These are phyloP conservation scores for Cenococcum geophilum DNA, from an alignment of 495 filamentous ascomycete genomes.

Conservation along the genomic window DNA sequence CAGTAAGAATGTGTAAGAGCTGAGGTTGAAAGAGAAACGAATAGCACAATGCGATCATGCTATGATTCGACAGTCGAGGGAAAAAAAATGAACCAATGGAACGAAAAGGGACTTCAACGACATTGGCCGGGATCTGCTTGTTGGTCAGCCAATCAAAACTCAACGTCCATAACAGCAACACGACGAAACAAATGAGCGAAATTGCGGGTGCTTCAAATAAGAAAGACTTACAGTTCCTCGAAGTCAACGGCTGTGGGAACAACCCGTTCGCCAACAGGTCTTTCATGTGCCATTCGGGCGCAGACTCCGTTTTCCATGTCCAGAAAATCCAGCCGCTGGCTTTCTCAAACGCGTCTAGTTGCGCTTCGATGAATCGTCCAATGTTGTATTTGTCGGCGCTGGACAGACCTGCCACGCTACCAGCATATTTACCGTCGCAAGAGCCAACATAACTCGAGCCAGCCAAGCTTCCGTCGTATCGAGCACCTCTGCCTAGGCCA, in stretches of 20 bases:
- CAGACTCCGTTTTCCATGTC: slow-evolving; percentile 79
- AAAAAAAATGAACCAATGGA: neutral
- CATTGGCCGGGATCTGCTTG: slow-evolving; percentile 44
- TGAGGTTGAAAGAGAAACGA: neutral
- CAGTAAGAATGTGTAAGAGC: neutral
- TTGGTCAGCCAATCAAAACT: slow-evolving; percentile 9
- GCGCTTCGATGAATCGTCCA: slow-evolving; percentile 60
- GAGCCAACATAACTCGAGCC: slow-evolving; percentile 47
- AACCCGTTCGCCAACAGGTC: slow-evolving; percentile 53
- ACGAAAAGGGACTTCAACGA: slow-evolving; percentile 15
- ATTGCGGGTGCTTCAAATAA: slow-evolving; percentile 2
- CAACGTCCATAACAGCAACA: neutral
- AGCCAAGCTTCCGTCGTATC: slow-evolving; percentile 53
- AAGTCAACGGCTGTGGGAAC: slow-evolving; percentile 56
- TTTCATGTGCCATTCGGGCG: slow-evolving; percentile 84
- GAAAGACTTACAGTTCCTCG: slow-evolving; percentile 40
- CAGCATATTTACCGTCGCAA: slow-evolving; percentile 54
- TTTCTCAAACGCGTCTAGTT: slow-evolving; percentile 67
- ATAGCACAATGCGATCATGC: neutral
- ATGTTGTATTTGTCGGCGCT: slow-evolving; percentile 52
- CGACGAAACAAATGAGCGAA: neutral
- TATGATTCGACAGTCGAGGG: neutral
- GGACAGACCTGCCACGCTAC: slow-evolving; percentile 49
- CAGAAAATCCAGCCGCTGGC: slow-evolving; percentile 72
- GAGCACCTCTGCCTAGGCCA: slow-evolving; percentile 38